A percentile compares a stretch with the other conserved stretches of the same genome.
Evolutionary conservation across 306 rosid species (phyloP).

Genomic region (Rubus parviflorus): DNA sequence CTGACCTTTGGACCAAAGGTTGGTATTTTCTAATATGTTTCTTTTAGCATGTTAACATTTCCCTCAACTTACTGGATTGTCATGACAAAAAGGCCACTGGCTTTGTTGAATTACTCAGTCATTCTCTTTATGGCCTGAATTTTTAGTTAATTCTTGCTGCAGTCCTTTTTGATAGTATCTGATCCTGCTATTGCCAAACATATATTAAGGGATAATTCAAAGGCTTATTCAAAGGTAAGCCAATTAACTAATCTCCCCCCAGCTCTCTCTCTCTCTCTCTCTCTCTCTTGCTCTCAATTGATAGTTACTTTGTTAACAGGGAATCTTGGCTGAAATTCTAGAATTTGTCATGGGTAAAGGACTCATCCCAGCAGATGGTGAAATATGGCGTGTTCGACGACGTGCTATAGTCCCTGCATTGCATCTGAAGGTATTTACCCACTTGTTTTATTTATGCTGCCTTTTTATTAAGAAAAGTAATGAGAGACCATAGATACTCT

Average conservation of each 20-base stretch:
- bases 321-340: slow-evolving; percentile 94
- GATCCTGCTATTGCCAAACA: slow-evolving; percentile 93
- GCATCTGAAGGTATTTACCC: slow-evolving; percentile 68
- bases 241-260: slow-evolving; percentile 16
- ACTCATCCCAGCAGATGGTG: slow-evolving; percentile 98
- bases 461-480: background rate
- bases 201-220: slow-evolving; percentile 82
- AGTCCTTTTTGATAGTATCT: slow-evolving; percentile 92
- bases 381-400: slow-evolving; percentile 86
- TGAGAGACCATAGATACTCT: no score
- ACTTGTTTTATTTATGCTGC: background rate
- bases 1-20: slow-evolving; percentile 97
- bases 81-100: background rate
- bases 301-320: slow-evolving; percentile 52
- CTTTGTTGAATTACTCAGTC: slow-evolving; percentile 5
- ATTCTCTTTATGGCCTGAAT: background rate
- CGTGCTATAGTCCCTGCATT: slow-evolving; percentile 92
- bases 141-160: slow-evolving; percentile 32
- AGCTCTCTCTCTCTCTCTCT: slow-evolving; percentile 6
- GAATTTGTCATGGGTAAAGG: slow-evolving; percentile 99
- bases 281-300: slow-evolving; percentile 6
- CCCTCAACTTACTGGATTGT: slow-evolving; percentile 5
- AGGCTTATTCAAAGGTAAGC: slow-evolving; percentile 91
- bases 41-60: background rate
- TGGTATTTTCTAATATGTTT: slow-evolving; percentile 25